Base-by-base conservation (phyloP, 345 rosid genomes). In the Syzygium aromaticum region DNA sequence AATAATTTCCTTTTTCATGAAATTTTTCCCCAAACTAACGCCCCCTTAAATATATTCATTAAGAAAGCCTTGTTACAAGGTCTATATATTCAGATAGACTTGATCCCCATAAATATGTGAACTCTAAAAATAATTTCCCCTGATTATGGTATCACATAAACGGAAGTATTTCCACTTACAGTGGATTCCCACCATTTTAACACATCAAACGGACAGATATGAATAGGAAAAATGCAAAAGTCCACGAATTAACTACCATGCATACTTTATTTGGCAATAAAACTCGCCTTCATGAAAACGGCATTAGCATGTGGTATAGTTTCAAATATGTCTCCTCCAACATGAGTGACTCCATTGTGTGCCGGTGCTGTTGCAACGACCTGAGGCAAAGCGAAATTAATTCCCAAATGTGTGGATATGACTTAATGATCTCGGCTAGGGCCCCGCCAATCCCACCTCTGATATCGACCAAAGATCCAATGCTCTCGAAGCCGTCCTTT, bases 331-430 rank as follows among this genome's bases (percentile, higher is more conserved):
- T 88, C 86, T 11, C 91, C 91, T 11, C 87, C 90, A 25, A 85
- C 87, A 61, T 88, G 91, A 7, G 84, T 53, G 16, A 90, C 86
- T 6, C 91, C 87, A 1, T 83, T n/a, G 27, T 49, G 30, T 54
- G 1, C 27, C 33, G 91, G 89, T 8, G 90, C 91, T 7, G 87
- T 59, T 6, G 85, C 61, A 17, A 88, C 80, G 30, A 90, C 91
- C 33, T 90, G 90, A 6, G 91, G 91, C 77, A 88, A 63, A 83
- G 88, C 90, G 21, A 90, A 90, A 59, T 90, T 90, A 22, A 86
- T 85, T 22, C 85, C 91, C 67, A 27, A 3, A 90, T 63, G 28
- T 85, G 86, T 1, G 90, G 91, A 46, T 73, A 63, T 2, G 86
- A 84, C 61, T 82, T 88, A n/a, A 90, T 80, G 27, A 88, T 86